Evolutionary conservation across 1,284 basidiomycete genomes (phyloP).

Genomic region (Sanguinoderma infundibulare): DNA sequence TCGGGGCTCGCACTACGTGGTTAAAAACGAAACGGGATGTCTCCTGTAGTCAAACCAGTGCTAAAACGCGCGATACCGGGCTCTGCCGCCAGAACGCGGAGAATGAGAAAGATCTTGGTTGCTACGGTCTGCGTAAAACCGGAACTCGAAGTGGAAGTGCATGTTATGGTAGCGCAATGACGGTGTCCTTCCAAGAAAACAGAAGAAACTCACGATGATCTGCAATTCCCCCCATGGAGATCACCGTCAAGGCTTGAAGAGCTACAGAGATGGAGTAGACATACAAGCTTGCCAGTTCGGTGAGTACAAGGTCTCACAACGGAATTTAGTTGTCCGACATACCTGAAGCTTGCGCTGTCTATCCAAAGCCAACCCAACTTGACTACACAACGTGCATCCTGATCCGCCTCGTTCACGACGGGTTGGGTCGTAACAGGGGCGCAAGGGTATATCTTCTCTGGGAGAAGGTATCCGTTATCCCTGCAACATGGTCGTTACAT

Average conservation of each 20-base stretch:
- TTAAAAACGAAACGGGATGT: no score
- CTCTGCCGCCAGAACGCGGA: no score
- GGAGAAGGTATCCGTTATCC: slow-evolving; percentile 77
- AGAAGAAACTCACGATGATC: slow-evolving; percentile 72
- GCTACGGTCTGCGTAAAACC: no score
- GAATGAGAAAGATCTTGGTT: no score
- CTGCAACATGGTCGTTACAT: slow-evolving; percentile 33
- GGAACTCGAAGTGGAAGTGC: no score
- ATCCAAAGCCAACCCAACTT: slow-evolving; percentile 82
- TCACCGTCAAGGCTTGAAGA: slow-evolving; percentile 87
- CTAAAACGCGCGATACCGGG: no score
- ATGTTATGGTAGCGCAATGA: no score
- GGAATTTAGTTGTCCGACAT: slow-evolving; percentile 24
- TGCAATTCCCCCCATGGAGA: slow-evolving; percentile 88
- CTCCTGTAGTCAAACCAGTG: no score
- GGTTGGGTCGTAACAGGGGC: slow-evolving; percentile 25
- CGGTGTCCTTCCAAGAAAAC: no score
- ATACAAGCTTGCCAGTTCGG: slow-evolving; percentile 66
- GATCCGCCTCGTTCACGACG: slow-evolving; percentile 23
- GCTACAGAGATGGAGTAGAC: slow-evolving; percentile 86
- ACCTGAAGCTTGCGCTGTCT: slow-evolving; percentile 90
- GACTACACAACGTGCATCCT: slow-evolving; percentile 65
- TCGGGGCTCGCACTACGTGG: no score
- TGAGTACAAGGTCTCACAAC: not conserved
- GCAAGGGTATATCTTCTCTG: slow-evolving; percentile 63